These are phyloP conservation scores for Metarhizium sp. DNA, from an alignment of 2,329 filamentous ascomycete genomes.

Conservation along the genomic window DNA sequence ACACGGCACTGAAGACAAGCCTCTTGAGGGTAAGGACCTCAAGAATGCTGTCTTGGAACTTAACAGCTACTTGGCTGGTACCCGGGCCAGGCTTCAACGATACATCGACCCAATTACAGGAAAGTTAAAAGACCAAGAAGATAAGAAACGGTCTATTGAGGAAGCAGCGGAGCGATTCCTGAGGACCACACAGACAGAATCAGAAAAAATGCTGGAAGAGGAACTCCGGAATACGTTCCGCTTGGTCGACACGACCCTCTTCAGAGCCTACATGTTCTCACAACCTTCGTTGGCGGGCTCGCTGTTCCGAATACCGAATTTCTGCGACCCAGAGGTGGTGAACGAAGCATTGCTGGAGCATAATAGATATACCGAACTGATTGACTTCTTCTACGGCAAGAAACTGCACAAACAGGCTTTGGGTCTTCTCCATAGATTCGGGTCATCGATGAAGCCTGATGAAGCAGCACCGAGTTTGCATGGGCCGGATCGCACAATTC, in stretches of 20 bases:
- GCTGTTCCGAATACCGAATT: slow-evolving; percentile 91
- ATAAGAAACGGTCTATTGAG: slow-evolving; percentile 34
- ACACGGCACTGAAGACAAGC: slow-evolving; percentile 33
- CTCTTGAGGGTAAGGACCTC: slow-evolving; percentile 72
- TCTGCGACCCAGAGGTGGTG: slow-evolving; percentile 91
- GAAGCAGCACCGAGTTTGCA: slow-evolving; percentile 50
- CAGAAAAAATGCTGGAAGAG: slow-evolving; percentile 54
- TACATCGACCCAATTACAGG: slow-evolving; percentile 54
- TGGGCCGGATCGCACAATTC: slow-evolving; percentile 75
- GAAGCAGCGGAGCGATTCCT: slow-evolving; percentile 48
- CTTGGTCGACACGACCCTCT: slow-evolving; percentile 87
- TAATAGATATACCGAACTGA: slow-evolving; percentile 81
- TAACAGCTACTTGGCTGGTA: slow-evolving; percentile 80
- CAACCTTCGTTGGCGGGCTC: slow-evolving; percentile 76
- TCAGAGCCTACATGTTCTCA: slow-evolving; percentile 91
- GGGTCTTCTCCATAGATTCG: slow-evolving; percentile 73
- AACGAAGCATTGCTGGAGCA: slow-evolving; percentile 86
- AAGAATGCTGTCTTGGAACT: slow-evolving; percentile 73
- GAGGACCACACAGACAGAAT: slow-evolving; percentile 34
- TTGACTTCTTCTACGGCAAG: slow-evolving; percentile 97
- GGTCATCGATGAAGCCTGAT: slow-evolving; percentile 45
- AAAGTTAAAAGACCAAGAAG: slow-evolving; percentile 43
- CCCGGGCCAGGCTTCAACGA: slow-evolving; percentile 56
- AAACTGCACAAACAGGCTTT: slow-evolving; percentile 82
- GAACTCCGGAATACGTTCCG: slow-evolving; percentile 69